Base-by-base conservation (phyloP, 1,284 basidiomycete genomes). In the Marasmius sp. region DNA sequence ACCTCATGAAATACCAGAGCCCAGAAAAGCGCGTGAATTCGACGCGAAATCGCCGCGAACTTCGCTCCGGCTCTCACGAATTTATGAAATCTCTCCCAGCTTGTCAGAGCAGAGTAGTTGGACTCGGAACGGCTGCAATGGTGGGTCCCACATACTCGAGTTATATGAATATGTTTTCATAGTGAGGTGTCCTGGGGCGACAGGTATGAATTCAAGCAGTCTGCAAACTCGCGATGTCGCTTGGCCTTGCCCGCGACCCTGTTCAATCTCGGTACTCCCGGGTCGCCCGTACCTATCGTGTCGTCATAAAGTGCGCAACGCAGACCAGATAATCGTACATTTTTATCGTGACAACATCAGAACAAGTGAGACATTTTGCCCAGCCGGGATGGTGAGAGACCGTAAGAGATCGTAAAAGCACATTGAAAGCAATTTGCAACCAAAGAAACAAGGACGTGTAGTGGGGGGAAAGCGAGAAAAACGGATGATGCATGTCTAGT, bases 401-500 rank as follows among this genome's bases (percentile, higher is more conserved):
- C 64, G 64, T 66, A 60, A 65, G 55, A 65, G 61, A 53, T 69
- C 65, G 67, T 65, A 64, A 67, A 65, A 63, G 54, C 48, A 47
- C 20, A n/a, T 64, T 62, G 70, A 70, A 63, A 71, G 66, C 66
- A 67, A 64, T 69, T 66, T 68, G 62, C 67, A 68, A 69, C 68
- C 68, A 67, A 70, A 61, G 67, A 72, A 65, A 72, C 71, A 67
- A 71, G 67, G 64, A 67, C 66, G 68, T 67, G 67, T 68, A 69
- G 72, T 27, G 27, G 70, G 72, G 68, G 69, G 70, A 69, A 65
- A 72, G 66, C 66, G 48, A 73, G 64, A 66, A 69, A 68, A 69
- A 72, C 69, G 73, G 65, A 72, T 70, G 66, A 76, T 79, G 81
- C 81, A 85, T 88, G 80, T 85, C 84, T 88, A 86, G 81, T 86